Percentiles rank a stretch among this genome's conserved stretches.
Conservation (phyloP, 2,329 filamentous ascomycete genomes). For the Colletotrichum sp. region DNA sequence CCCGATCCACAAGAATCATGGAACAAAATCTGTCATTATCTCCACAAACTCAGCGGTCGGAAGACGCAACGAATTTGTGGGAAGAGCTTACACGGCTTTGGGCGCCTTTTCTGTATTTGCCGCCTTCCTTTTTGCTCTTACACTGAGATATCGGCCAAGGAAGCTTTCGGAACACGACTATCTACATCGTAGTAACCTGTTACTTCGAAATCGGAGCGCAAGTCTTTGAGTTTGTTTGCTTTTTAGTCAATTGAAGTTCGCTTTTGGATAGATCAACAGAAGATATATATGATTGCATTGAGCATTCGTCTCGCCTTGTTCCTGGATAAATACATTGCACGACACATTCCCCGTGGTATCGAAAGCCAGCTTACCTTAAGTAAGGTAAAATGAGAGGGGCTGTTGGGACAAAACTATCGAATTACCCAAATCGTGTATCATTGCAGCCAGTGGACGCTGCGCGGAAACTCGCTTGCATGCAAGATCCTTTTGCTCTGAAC, state of each 20-base stretch:
- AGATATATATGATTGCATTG: neutral
- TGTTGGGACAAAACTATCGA: neutral
- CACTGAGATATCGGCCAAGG: neutral
- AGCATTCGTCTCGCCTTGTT: neutral
- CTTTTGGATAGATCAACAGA: neutral
- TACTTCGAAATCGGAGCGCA: neutral
- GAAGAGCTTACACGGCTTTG: neutral
- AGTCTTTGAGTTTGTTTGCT: neutral
- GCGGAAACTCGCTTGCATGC: neutral
- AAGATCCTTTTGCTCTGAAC: neutral
- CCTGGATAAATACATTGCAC: neutral
- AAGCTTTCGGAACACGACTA: neutral
- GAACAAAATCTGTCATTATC: neutral
- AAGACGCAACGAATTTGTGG: neutral
- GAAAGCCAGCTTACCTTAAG: neutral
- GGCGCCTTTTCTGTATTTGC: neutral
- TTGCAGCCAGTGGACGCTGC: neutral
- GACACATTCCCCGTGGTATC: rapidly evolving
- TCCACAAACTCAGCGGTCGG: neutral
- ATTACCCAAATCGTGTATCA: rapidly evolving
- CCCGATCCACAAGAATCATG: neutral
- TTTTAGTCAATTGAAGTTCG: neutral
- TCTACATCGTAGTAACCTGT: neutral
- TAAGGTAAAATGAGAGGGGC: neutral
- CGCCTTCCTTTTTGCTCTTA: neutral